A percentile compares a stretch with the other conserved stretches of the same genome.
These are phyloP conservation scores for Penicillium decumbens DNA, from an alignment of 2,329 filamentous ascomycete genomes.

Conservation along the genomic window DNA sequence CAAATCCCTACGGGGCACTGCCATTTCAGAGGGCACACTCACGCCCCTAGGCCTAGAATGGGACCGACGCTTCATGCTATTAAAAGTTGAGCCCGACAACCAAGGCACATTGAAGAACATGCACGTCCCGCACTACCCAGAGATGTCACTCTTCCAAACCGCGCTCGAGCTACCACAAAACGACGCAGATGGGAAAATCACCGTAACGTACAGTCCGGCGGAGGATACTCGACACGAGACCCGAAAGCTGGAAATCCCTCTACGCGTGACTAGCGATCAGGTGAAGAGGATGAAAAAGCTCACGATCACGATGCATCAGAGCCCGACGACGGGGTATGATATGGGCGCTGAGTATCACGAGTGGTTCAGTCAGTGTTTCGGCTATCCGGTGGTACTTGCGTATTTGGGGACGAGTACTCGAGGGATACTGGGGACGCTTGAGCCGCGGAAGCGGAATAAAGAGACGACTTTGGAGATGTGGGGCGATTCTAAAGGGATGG, in stretches of 20 bases:
- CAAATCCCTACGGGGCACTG: conserved; percentile 63
- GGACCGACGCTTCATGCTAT: conserved; percentile 68
- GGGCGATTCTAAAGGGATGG: background rate
- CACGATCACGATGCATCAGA: conserved; percentile 57
- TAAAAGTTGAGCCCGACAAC: conserved; percentile 44
- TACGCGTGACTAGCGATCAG: conserved; percentile 48
- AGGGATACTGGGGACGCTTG: conserved; percentile 58
- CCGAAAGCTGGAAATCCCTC: conserved; percentile 51
- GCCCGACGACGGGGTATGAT: conserved; percentile 55
- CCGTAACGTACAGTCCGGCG: conserved; percentile 39
- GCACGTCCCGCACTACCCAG: conserved; percentile 54
- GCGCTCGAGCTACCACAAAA: conserved; percentile 41
- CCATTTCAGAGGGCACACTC: conserved; percentile 51
- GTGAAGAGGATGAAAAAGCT: conserved; percentile 49
- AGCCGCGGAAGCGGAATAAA: conserved; percentile 39
- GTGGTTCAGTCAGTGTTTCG: conserved; percentile 66
- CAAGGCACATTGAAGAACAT: conserved; percentile 49
- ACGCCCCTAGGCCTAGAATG: conserved; percentile 59
- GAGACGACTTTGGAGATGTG: background rate
- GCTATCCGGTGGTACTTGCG: conserved; percentile 57
- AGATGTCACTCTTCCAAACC: conserved; percentile 62
- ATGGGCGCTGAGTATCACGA: conserved; percentile 58
- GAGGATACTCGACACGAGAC: conserved; percentile 21
- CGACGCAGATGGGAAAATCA: conserved; percentile 33
- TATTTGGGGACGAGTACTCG: conserved; percentile 62